A percentile compares a stretch with the other conserved stretches of the same genome.
Conservation (phyloP, 2,329 filamentous ascomycete genomes). For the Colletotrichum caudatum region DNA sequence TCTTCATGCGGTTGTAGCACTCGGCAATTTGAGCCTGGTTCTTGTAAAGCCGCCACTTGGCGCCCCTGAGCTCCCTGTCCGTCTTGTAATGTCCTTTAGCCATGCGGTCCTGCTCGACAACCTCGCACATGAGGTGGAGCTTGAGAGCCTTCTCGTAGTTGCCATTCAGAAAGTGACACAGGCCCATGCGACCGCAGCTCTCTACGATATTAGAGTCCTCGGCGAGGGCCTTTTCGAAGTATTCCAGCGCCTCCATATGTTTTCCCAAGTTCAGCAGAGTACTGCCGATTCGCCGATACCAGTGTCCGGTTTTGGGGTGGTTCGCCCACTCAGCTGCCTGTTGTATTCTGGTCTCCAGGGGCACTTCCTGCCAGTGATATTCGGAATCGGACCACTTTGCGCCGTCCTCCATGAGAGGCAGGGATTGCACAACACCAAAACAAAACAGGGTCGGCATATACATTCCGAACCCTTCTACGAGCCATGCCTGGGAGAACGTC, state of each 20-base stretch:
- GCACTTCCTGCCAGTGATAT: constrained; percentile 52
- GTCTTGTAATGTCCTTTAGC: constrained; percentile 45
- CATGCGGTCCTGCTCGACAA: constrained; percentile 50
- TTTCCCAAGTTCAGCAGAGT: constrained; percentile 54
- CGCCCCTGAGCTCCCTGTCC: constrained; percentile 45
- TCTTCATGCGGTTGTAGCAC: constrained; percentile 51
- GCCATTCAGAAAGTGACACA: constrained; percentile 53
- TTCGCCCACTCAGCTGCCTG: constrained; percentile 54
- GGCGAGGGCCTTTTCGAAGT: constrained; percentile 53
- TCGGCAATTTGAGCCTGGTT: constrained; percentile 54
- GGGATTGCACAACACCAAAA: constrained; percentile 58
- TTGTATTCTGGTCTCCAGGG: constrained; percentile 51
- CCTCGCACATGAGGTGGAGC: constrained; percentile 53
- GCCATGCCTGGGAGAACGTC: constrained; percentile 55
- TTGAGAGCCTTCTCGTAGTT: constrained; percentile 52
- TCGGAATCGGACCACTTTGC: constrained; percentile 53
- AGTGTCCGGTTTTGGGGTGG: constrained; percentile 52
- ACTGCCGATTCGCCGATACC: constrained; percentile 55
- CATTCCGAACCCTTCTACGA: constrained; percentile 49
- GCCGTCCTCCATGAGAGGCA: constrained; percentile 55
- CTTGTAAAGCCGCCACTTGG: constrained; percentile 56
- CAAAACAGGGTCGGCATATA: constrained; percentile 57
- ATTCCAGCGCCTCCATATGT: constrained; percentile 50
- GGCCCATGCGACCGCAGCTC: constrained; percentile 56
- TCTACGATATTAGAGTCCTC: constrained; percentile 55